Evolutionary conservation across 257 asterid species (phyloP).

Genomic region (Capsicum chinense): DNA sequence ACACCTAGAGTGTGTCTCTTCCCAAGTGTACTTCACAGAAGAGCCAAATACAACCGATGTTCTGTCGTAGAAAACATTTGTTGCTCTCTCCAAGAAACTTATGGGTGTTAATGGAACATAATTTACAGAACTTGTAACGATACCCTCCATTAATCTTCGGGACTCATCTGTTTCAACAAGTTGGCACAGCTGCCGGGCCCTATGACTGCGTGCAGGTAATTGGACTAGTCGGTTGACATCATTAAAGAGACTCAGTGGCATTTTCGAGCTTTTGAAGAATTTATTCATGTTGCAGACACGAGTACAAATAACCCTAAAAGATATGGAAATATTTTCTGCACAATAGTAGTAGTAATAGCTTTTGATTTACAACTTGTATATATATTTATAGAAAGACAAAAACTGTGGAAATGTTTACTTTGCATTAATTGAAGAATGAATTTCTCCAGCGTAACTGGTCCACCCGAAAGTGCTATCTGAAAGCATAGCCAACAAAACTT

Average conservation of each 20-base stretch:
- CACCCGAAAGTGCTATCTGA: not conserved
- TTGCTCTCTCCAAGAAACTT: slow-evolving; percentile 32
- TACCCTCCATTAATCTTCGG: not conserved
- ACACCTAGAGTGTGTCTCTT: slow-evolving; percentile 41
- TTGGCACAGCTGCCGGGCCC: not conserved
- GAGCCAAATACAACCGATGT: slow-evolving; percentile 40
- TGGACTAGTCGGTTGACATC: not conserved
- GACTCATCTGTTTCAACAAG: slow-evolving; percentile 1
- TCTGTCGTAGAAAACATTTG: slow-evolving; percentile 39
- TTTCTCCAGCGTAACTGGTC: not conserved
- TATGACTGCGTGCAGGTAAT: not conserved
- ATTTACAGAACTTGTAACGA: slow-evolving; percentile 36
- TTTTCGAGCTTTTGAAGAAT: not conserved
- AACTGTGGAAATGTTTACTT: not conserved
- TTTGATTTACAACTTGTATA: too few relatives aligned
- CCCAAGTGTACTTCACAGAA: slow-evolving; percentile 43
- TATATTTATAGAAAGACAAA: too few relatives aligned
- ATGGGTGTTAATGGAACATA: slow-evolving; percentile 43
- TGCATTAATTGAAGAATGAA: slow-evolving; percentile 3
- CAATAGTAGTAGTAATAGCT: too few relatives aligned
- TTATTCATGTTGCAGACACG: not conserved
- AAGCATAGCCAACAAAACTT: not conserved
- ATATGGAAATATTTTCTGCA: not conserved
- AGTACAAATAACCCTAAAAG: not conserved
- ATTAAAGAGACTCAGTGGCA: not conserved